Base-by-base conservation (phyloP, 495 filamentous ascomycete genomes). In the Letharia columbiana region DNA sequence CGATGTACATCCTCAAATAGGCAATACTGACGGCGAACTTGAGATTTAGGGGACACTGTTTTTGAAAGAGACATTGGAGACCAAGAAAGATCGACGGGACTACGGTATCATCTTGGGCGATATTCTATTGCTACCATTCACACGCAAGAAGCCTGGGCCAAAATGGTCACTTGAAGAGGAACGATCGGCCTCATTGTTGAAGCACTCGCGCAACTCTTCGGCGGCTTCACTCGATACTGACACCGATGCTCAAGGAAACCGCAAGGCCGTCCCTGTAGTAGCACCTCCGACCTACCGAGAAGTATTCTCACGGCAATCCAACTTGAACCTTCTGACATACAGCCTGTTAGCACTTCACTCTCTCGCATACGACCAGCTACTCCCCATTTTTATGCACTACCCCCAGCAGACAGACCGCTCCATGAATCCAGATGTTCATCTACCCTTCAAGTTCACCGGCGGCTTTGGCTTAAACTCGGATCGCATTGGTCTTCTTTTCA, bases 381-480 rank as follows among this genome's bases (percentile, higher is more conserved):
- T 94, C 6, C 88, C 90, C 2, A 88, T 93, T 2, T 93, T 92
- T 71, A 83, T 94, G 73, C 89, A 93, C 73, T 86, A 86, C 70
- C 90, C 88, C 0, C 71, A 69, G 7, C 83, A 87, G 67, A 73
- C 73, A 2, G 72, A 81, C 0, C 73, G 83, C 40, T 65, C 77
- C 3, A 71, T 74, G 17, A 87, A 89, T 72, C 86, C 86, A 0
- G 77, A 81, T 42, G 77, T 82, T 12, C 65, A 76, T n/a, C 80
- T 91, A 3, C 91, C 91, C 0, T 88, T 95, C 75, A 85, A 87
- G 69, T 95, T 95, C 71, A 79, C 82, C 4, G 87, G 91, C 60
- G 91, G 91, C 1, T 93, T 91, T 69, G 88, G 88, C 0, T 78
- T 91, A 44, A 80, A 73, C n/a, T 85, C 88, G 20, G 79, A 84